Percentiles rank a stretch among this genome's conserved stretches.
Conservation (phyloP, 164 flowering plant genomes). For the Berberis vulgaris region DNA sequence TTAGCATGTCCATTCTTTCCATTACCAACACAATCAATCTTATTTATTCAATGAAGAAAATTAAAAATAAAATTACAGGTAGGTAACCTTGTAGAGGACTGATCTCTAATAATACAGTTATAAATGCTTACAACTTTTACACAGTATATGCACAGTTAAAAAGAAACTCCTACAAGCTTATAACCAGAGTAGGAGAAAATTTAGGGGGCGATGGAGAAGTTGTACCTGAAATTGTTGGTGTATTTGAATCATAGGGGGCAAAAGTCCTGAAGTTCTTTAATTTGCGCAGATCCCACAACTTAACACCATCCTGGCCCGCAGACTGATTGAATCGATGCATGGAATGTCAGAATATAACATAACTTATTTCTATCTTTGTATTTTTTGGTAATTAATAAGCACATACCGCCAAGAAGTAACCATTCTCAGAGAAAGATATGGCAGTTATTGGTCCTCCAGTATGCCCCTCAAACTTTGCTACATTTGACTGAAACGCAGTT, state of each 20-base stretch:
- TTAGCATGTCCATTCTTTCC: too few relatives aligned
- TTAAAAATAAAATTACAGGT: too few relatives aligned
- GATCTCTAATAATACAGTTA: too few relatives aligned
- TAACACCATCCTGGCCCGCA: constrained; percentile 94
- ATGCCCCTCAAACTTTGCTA: constrained; percentile 87
- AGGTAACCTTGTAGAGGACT: too few relatives aligned
- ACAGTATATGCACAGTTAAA: too few relatives aligned
- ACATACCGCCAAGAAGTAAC: constrained; percentile 95
- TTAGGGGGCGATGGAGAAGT: too few relatives aligned
- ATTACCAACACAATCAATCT: too few relatives aligned
- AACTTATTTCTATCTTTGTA: neutral
- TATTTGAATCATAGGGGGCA: constrained; percentile 59
- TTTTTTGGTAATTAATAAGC: neutral
- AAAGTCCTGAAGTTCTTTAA: constrained; percentile 81
- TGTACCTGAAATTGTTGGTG: constrained; percentile 74
- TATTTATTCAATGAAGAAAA: too few relatives aligned
- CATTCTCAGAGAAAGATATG: constrained; percentile 96
- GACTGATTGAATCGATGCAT: constrained; percentile 43
- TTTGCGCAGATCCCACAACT: constrained; percentile 97
- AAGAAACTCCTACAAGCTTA: too few relatives aligned
- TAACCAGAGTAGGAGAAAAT: too few relatives aligned
- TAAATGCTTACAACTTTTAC: too few relatives aligned
- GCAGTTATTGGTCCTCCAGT: constrained; percentile 71
- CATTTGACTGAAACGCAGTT: constrained; percentile 53
- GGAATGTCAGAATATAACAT: constrained; percentile 7